Percentiles rank a stretch among this genome's conserved stretches.
These are phyloP conservation scores for Trypanosoma scelopori DNA, from an alignment of 208 protist species.

Conservation along the genomic window DNA sequence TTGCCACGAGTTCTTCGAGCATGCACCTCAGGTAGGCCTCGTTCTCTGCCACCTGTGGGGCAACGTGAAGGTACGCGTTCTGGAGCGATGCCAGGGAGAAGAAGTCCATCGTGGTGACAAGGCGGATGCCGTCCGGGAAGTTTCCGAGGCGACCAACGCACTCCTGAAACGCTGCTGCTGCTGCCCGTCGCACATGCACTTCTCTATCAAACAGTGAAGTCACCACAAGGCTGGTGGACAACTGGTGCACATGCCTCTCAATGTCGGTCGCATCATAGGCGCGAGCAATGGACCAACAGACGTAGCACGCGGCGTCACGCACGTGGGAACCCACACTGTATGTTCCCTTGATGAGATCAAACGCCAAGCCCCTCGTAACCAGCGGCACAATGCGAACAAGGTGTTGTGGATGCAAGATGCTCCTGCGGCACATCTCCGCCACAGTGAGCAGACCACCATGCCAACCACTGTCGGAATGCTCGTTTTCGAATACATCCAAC, in stretches of 20 bases:
- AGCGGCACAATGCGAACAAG: slow-evolving; percentile 74
- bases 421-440: slow-evolving; percentile 95
- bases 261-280: slow-evolving; percentile 94
- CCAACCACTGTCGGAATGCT: slow-evolving; percentile 79
- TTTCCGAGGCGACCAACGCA: slow-evolving; percentile 91
- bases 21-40: slow-evolving; percentile 83
- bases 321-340: slow-evolving; percentile 97
- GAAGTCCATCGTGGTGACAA: slow-evolving; percentile 97
- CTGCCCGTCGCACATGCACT: slow-evolving; percentile 91
- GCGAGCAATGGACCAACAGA: slow-evolving; percentile 98
- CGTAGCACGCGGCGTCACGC: slow-evolving; percentile 98
- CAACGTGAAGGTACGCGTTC: slow-evolving; percentile 90
- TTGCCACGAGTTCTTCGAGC: slow-evolving; percentile 80
- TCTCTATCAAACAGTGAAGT: slow-evolving; percentile 91
- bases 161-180: slow-evolving; percentile 93
- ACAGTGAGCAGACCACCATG: slow-evolving; percentile 96
- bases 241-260: slow-evolving; percentile 63
- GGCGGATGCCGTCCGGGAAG: slow-evolving; percentile 97
- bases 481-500: slow-evolving; percentile 63
- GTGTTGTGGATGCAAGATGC: slow-evolving; percentile 85
- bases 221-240: slow-evolving; percentile 79
- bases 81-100: slow-evolving; percentile 92
- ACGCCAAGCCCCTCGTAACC: slow-evolving; percentile 85
- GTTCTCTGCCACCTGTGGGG: slow-evolving; percentile 61
- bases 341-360: slow-evolving; percentile 94